Percentiles rank a stretch among this genome's conserved stretches.
Evolutionary conservation across 371 early-diverging fungal species (phyloP).

Genomic region (Actinomucor elegans): DNA sequence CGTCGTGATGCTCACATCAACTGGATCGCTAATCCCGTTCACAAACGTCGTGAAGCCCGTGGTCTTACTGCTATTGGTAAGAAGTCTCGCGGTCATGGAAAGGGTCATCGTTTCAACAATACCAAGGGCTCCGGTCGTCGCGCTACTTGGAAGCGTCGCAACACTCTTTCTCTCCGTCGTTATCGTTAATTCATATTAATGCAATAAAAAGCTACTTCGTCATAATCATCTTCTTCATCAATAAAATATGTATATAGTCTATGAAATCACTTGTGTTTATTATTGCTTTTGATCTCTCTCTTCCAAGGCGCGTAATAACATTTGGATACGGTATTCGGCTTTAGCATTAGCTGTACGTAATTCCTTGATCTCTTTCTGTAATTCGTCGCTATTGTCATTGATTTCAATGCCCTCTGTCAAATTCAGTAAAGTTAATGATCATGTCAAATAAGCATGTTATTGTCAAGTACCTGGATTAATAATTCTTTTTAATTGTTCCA

Average conservation of each 20-base stretch:
- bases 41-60: conserved; percentile 99
- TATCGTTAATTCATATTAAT: conserved; percentile 63
- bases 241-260: too few species aligned
- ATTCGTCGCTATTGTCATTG: conserved; percentile 9
- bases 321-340: conserved; percentile 42
- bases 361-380: conserved; percentile 22
- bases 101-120: conserved; percentile 99
- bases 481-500: conserved; percentile 31
- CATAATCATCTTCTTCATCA: too few species aligned
- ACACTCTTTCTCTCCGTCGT: conserved; percentile 81
- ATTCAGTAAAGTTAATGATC: too few species aligned
- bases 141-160: conserved; percentile 72
- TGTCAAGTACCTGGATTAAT: conserved; percentile 5
- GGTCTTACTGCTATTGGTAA: conserved; percentile 97
- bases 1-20: conserved; percentile 98
- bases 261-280: too few species aligned
- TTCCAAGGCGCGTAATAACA: conserved; percentile 36
- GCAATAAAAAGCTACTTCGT: background rate
- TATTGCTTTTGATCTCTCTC: conserved; percentile 24
- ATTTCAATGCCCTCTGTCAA: too few species aligned
- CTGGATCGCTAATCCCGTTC: conserved; percentile 97
- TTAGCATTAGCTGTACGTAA: conserved; percentile 33
- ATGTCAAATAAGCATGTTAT: background rate
- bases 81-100: conserved; percentile 97
- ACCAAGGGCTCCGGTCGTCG: conserved; percentile 96